Evolutionary conservation across 805 yeast genomes (phyloP), one percentile per base, ranked within the genome.

Genomic region (Babjeviella inositovora): DNA sequence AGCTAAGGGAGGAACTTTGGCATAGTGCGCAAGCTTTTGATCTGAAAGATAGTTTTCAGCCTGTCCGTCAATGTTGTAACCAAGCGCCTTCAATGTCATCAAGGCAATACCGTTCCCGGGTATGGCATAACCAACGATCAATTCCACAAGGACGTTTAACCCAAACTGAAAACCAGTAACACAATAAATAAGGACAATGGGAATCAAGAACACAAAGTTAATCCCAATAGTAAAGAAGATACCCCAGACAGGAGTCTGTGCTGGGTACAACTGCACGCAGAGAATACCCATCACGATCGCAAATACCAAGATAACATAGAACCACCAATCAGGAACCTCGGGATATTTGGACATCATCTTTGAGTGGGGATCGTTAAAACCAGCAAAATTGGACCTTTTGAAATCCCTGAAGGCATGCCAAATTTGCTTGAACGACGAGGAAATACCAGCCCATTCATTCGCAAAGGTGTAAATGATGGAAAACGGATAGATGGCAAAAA

Each of bases 281-380:
- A 53, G 31, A n/a, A 64, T 28, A 1, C 57, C 61, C 30, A 45
- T 48, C 4, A 31, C 6, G 2, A 54, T 45, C 22, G 61, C 52
- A 3, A 33, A 24, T 7, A 46, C 23, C 19, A 57, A 37, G 14
- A 57, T 57, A n/a, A 30, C 17, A 11, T 48, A 28, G 28, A 54
- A 55, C 60, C 60, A 62, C 58, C 60, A 58, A 26, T 59, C 64
- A n/a, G 75, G 80, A 14, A 69, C 75, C 33, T 70, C 80, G 12
- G 52, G 54, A 40, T 70, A 69, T 15, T 42, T 41, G 8, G 58
- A 30, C 72, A 70, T 69, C 60, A 68, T 65, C 22, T 47, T 50
- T 26, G 69, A 57, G 34, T 66, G 73, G 2, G 73, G 65, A 34
- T 71, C 79, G 12, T 58, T 37, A 32, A 34, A 47, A 8, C 30